Conservation (phyloP, 2,329 filamentous ascomycete genomes). For the Oidium heveae region DNA sequence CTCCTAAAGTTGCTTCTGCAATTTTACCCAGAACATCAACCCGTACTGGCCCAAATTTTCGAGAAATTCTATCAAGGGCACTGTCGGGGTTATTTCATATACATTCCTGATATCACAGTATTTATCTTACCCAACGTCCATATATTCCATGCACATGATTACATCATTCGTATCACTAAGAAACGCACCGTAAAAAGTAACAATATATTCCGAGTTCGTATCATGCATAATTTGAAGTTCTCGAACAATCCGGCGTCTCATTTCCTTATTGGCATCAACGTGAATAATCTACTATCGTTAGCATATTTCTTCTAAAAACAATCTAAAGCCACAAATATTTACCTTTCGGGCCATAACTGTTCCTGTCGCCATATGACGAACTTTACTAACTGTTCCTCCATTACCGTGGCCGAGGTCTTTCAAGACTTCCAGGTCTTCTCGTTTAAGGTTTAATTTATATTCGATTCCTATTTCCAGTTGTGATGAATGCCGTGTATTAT, state of each 20-base stretch:
- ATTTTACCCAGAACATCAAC: conserved; percentile 97
- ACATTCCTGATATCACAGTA: background rate
- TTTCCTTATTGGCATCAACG: conserved; percentile 91
- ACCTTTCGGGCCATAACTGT: conserved; percentile 98
- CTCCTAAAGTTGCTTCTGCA: conserved; percentile 79
- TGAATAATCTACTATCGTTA: conserved; percentile 51
- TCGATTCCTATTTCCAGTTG: conserved; percentile 88
- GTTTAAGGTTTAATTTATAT: conserved; percentile 77
- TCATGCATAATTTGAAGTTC: conserved; percentile 97
- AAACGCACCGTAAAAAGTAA: conserved; percentile 94
- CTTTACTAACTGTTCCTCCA: conserved; percentile 94
- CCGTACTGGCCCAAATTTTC: conserved; percentile 79
- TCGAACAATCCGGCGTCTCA: conserved; percentile 87
- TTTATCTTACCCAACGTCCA: conserved; percentile 79
- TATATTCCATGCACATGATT: conserved; percentile 99
- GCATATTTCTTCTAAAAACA: background rate
- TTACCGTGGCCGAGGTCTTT: conserved; percentile 93
- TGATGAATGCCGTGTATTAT: conserved; percentile 31
- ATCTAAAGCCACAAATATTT: conserved; percentile 6
- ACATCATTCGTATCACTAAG: conserved; percentile 93
- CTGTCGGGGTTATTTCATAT: conserved; percentile 22
- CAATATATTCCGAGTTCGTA: conserved; percentile 89
- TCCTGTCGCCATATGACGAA: conserved; percentile 80
- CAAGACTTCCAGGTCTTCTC: conserved; percentile 75
- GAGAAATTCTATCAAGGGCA: conserved; percentile 77